phyloP scores from a whole-genome alignment of 768 basidiomycete species.

The Hypholoma sublateritium region DNA sequence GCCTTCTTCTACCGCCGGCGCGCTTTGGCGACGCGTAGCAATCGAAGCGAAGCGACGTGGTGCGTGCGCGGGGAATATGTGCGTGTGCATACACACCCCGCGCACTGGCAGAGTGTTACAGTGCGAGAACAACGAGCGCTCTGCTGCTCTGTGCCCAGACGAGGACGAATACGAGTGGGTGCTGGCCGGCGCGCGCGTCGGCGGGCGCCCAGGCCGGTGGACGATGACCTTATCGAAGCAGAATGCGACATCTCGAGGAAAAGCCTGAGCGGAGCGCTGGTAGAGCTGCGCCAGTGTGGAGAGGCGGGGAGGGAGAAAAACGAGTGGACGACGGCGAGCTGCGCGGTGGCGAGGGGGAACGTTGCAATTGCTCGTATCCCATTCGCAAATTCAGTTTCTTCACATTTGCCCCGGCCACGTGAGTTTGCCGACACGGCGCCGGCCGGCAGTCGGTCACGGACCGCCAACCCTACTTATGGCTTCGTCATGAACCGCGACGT shows the following conservation, averaged over 20 bases:
- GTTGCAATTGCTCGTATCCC: neutral
- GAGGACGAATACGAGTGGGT: neutral
- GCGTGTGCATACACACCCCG: neutral
- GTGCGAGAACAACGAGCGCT: neutral
- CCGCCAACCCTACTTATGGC: too few species aligned
- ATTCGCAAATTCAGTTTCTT: neutral
- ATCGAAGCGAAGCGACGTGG: neutral
- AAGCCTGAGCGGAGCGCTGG: constrained; percentile 2
- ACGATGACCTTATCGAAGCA: constrained; percentile 7
- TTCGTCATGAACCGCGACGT: too few species aligned
- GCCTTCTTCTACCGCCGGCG: neutral
- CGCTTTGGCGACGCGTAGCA: neutral
- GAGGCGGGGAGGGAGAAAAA: constrained; percentile 6
- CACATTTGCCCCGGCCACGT: neutral
- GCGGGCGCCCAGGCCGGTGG: neutral
- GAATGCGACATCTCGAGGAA: constrained; percentile 9
- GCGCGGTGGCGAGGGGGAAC: neutral
- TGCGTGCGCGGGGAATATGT: neutral
- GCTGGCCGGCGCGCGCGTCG: neutral
- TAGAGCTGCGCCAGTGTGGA: constrained; percentile 19
- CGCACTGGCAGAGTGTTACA: neutral
- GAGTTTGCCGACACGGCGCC: too few species aligned
- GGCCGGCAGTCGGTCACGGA: too few species aligned
- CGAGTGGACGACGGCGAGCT: neutral
- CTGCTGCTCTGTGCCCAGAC: neutral